A percentile compares a stretch with the other conserved stretches of the same genome.
Evolutionary conservation across 176 grass and related monocot genomes (phyloP).

Genomic region (Poa annua): DNA sequence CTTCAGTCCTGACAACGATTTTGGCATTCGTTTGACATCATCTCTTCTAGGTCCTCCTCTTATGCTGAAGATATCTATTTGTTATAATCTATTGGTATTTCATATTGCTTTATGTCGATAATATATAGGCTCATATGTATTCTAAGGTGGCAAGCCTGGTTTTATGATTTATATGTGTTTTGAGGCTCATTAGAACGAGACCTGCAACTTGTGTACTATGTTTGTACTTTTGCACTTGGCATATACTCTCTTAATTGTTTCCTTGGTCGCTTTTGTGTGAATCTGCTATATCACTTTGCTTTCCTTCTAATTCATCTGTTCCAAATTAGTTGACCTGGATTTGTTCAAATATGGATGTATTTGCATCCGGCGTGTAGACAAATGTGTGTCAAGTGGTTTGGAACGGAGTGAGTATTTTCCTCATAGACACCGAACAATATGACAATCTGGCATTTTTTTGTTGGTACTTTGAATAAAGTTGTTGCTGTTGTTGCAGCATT

Average conservation of each 20-base stretch:
- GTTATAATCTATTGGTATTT: not conserved
- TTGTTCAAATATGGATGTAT: too few relatives aligned
- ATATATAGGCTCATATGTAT: constrained; percentile 1
- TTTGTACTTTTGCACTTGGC: constrained; percentile 2
- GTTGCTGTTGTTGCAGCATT: not conserved
- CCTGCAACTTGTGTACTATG: not conserved
- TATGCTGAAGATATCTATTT: not conserved
- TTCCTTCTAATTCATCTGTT: not conserved
- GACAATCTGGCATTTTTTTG: not conserved
- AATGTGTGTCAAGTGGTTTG: too few relatives aligned
- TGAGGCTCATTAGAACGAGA: not conserved
- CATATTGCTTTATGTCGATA: not conserved
- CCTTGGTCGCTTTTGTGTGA: not conserved
- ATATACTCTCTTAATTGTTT: constrained; percentile 4
- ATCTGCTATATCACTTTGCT: not conserved
- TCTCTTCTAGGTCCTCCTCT: not conserved
- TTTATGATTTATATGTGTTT: not conserved
- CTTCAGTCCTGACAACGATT: not conserved
- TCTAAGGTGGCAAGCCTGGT: not conserved
- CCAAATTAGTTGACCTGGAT: too few relatives aligned
- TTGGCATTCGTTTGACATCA: not conserved
- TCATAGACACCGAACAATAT: not conserved
- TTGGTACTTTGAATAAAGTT: not conserved
- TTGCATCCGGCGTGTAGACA: too few relatives aligned
- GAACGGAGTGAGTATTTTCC: too few relatives aligned